Evolutionary conservation across 495 filamentous ascomycete species (phyloP), one percentile per base, ranked within the genome.

Genomic region (Opeltia flavorubescens): DNA sequence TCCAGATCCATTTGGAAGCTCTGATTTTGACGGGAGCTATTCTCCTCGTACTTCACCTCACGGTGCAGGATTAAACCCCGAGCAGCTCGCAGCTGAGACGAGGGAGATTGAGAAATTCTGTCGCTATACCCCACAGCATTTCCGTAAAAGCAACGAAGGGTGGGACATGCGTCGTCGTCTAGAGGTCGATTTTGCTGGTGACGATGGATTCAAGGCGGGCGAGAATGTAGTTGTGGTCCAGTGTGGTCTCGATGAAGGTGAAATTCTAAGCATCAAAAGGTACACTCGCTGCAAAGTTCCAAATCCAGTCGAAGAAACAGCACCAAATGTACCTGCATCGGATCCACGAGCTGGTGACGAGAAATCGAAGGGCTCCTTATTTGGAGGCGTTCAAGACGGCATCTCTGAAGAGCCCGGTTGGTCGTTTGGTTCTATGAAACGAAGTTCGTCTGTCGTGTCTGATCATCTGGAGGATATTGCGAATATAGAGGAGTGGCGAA

Each of bases 101-200:
- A 67, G 70, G 46, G 84, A 89, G 65, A 86, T 93, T 43, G 81
- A 94, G 55, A 74, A 69, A 33, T 95, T 82, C 54, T 63, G 87
- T 18, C 66, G 66, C 5, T 78, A 81, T 57, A 86, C 74, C 55
- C 89, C 88, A 13, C 73, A 76, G 30, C 75, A 87, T 51, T 95
- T 89, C 63, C 79, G 74, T 21, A 84, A 81, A 54, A 65, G 77
- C 6, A 95, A 84, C 62, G 67, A 81, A 44, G 81, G 83, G 3
- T 96, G 93, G 91, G 83, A 95, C 53, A 96, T 96, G 89, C 76
- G 79, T 44, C 77, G 88, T 44, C 81, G 71, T 41, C 62, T 96
- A 17, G 80, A 87, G 57, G 84, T 94, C 6, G 91, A 98, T 59
- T 98, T 94, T 64, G 83, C 83, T 21, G 78, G 78, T 38, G 83